phyloP scores from a whole-genome alignment of 2,329 filamentous ascomycete species.

The Immersiporthe knoxdaviesiana region DNA sequence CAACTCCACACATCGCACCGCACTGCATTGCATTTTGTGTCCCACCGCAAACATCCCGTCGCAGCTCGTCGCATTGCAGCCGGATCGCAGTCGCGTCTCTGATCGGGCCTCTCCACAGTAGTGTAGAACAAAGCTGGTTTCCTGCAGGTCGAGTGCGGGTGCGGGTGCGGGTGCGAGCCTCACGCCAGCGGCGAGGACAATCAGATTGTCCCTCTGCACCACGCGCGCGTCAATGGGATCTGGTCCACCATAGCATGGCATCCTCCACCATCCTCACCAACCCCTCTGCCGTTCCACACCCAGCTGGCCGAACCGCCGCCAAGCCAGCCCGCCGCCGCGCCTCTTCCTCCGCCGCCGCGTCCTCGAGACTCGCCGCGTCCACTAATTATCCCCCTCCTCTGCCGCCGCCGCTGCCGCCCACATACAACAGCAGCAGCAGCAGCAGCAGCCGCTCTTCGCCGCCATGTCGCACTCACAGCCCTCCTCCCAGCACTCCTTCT shows the following conservation, averaged over 20 bases:
- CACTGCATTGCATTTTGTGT: neutral
- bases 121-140: slow-evolving; percentile 2
- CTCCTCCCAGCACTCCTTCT: slow-evolving; percentile 60
- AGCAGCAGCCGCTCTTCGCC: neutral
- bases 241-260: slow-evolving; percentile 38
- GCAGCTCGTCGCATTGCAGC: neutral
- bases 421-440: slow-evolving; percentile 32
- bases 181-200: slow-evolving; percentile 21
- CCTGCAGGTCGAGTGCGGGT: slow-evolving; percentile 5
- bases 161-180: neutral
- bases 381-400: too few relatives aligned
- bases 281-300: neutral
- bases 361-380: slow-evolving; percentile 14
- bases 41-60: neutral
- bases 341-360: slow-evolving; percentile 33
- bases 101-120: neutral
- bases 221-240: slow-evolving; percentile 28
- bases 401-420: slow-evolving; percentile 26
- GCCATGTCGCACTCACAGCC: slow-evolving; percentile 43
- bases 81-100: neutral
- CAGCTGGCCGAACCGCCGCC: neutral
- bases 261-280: slow-evolving; percentile 42
- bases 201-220: slow-evolving; percentile 23
- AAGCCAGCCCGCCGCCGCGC: slow-evolving; percentile 26
- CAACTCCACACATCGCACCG: slow-evolving; percentile 3